Evolutionary conservation across 73 alveolate genomes (phyloP), one percentile per base, ranked within the genome.

Genomic region (Paramecium caudatum): DNA sequence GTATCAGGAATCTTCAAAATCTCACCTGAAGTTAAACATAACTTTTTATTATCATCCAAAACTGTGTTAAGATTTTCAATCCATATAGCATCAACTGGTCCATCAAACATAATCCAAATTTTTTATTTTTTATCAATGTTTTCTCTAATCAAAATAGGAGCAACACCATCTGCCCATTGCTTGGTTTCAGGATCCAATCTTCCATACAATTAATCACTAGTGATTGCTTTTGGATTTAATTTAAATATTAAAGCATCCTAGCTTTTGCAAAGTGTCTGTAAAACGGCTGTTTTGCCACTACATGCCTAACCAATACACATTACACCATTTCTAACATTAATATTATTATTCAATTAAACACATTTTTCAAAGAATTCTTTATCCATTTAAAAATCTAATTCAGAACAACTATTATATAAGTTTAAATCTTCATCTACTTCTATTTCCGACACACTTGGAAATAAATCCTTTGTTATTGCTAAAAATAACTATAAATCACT

Each of bases 21-120:
- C 93, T 98, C 99, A 49, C 99, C 99, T 83, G 97, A 95, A 82
- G 97, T 98, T 41, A 98, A 91, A 19, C 99, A 96, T 33, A 98
- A 93, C 85, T 97, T 91, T 87, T 93, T 96, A 92, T 97, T 95
- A 82, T 96, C 99, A 94, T 97, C 98, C 23, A 96, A 91, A 65
- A 97, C 97, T 25, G 99, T 96, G 91, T 97, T 96, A 98, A 99
- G 94, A 90, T 99, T 95, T 94, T 99, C 99, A 78, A 99, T 99
- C 99, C 99, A 99, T 82, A 98, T 96, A 10, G 99, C 97, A 93
- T 99, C 99, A 8, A 99, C 99, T 1, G 99, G 99, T 9, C 99
- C 99, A 91, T 98, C 99, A 65, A 98, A 95, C 16, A 99, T 93
- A 91, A 98, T 82, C 99, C 99, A 99, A 74, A 74, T 80, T 6